These are phyloP conservation scores for Boletus eberwhitei DNA, from an alignment of 768 basidiomycete genomes.

Conservation along the genomic window DNA sequence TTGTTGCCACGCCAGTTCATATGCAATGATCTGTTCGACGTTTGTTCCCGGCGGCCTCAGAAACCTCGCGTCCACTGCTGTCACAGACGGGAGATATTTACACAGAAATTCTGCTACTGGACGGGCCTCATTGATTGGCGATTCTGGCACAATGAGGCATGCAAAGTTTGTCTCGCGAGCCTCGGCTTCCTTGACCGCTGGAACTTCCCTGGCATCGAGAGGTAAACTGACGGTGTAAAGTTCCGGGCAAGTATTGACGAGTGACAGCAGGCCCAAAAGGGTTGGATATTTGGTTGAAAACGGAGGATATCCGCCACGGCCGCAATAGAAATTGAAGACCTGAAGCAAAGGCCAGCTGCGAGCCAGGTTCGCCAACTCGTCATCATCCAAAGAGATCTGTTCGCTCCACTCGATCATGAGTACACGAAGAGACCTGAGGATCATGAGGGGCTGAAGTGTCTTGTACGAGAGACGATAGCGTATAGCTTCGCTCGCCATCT, in stretches of 20 bases:
- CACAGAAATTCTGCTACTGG: constrained; percentile 14
- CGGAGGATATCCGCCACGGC: constrained; percentile 5
- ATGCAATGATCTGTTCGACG: background rate
- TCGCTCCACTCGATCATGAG: constrained; percentile 10
- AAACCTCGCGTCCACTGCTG: background rate
- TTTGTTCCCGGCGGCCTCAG: background rate
- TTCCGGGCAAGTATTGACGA: background rate
- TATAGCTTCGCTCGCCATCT: constrained; percentile 1
- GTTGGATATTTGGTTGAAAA: constrained; percentile 5
- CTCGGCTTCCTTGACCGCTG: background rate
- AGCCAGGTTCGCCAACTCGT: constrained; percentile 5
- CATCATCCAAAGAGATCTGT: constrained; percentile 10
- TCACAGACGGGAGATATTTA: constrained; percentile 2
- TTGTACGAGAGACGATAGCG: constrained; percentile 8
- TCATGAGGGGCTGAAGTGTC: constrained; percentile 2
- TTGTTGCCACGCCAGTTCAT: background rate
- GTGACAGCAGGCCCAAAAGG: constrained; percentile 4
- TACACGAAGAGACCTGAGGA: background rate
- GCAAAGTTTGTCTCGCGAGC: background rate
- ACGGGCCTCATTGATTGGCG: constrained; percentile 6
- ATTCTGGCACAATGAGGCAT: constrained; percentile 1
- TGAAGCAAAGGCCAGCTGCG: constrained; percentile 5
- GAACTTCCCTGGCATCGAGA: constrained; percentile 15
- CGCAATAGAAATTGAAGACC: constrained; percentile 1
- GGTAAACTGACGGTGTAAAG: background rate